Conservation (phyloP, 2,329 filamentous ascomycete genomes). For the Saccharata proteae region DNA sequence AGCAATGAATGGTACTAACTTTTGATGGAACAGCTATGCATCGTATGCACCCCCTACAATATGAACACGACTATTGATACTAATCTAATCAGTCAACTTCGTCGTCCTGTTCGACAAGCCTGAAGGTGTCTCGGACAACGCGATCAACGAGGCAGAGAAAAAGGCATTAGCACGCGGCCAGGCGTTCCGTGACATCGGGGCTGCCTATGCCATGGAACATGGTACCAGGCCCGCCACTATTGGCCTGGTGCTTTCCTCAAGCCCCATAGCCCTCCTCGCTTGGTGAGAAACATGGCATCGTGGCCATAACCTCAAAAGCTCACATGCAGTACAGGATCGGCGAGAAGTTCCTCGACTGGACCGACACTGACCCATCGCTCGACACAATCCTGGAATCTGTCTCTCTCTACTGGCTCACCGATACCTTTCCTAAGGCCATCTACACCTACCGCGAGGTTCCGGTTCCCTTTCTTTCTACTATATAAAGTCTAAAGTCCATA, state of each 20-base stretch:
- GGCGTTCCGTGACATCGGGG: slow-evolving; percentile 30
- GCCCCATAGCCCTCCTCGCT: slow-evolving; percentile 44
- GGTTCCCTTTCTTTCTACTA: no score
- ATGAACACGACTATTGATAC: no score
- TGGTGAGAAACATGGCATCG: slow-evolving; percentile 34
- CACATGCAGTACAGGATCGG: slow-evolving; percentile 39
- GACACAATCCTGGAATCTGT: slow-evolving; percentile 39
- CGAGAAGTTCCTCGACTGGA: slow-evolving; percentile 47
- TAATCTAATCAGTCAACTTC: no score
- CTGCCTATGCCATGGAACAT: slow-evolving; percentile 42
- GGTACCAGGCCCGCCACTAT: slow-evolving; percentile 45
- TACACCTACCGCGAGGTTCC: slow-evolving; percentile 38
- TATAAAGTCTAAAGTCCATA: no score
- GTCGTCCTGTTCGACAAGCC: slow-evolving; percentile 14
- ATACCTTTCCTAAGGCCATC: slow-evolving; percentile 34
- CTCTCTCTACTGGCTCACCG: slow-evolving; percentile 46
- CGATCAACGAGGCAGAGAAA: slow-evolving; percentile 14
- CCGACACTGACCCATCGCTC: slow-evolving; percentile 30
- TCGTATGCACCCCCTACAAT: no score
- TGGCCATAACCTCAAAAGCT: slow-evolving; percentile 7
- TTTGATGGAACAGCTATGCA: no score
- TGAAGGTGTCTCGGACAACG: slow-evolving; percentile 11
- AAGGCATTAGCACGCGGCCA: slow-evolving; percentile 9
- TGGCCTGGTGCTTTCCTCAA: slow-evolving; percentile 41
- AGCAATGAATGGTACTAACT: slow-evolving; percentile 13